Conservation (phyloP, 139 green algal species). For the Chlamydomonas applanata region DNA sequence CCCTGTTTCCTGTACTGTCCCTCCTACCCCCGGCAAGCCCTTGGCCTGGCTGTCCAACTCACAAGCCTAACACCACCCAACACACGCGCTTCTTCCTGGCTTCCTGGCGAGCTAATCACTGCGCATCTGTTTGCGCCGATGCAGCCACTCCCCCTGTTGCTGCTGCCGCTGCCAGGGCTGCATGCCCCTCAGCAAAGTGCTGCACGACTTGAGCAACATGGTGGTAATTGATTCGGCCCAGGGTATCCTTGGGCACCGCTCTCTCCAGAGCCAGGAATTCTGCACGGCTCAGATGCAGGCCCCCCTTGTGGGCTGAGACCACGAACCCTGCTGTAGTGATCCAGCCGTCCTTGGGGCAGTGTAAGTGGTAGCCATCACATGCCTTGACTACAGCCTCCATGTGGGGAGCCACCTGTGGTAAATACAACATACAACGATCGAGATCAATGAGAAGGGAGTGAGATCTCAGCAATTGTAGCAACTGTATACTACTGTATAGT, state of each 20-base stretch:
- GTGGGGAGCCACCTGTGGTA: conserved; percentile 9
- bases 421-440: background rate
- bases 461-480: background rate
- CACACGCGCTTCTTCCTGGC: too few species aligned
- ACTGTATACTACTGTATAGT: too few species aligned
- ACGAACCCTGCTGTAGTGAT: conserved; percentile 40
- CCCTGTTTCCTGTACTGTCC: too few species aligned
- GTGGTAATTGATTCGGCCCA: conserved; percentile 43
- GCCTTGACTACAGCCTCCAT: conserved; percentile 19
- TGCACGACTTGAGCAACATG: conserved; percentile 21
- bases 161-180: too few species aligned
- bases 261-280: conserved; percentile 42
- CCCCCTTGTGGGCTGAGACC: conserved; percentile 7
- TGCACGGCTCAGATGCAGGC: conserved; percentile 12
- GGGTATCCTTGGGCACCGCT: conserved; percentile 33
- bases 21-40: too few species aligned
- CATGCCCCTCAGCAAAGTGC: background rate
- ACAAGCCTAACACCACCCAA: too few species aligned
- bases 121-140: too few species aligned
- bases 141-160: too few species aligned
- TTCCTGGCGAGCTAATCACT: too few species aligned
- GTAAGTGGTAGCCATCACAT: conserved; percentile 31
- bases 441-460: background rate
- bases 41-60: too few species aligned
- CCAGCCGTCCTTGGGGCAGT: conserved; percentile 36